Percentiles rank a stretch among this genome's conserved stretches.
Conservation (phyloP, 2,329 filamentous ascomycete species). For the Cercospora nicotianae region DNA sequence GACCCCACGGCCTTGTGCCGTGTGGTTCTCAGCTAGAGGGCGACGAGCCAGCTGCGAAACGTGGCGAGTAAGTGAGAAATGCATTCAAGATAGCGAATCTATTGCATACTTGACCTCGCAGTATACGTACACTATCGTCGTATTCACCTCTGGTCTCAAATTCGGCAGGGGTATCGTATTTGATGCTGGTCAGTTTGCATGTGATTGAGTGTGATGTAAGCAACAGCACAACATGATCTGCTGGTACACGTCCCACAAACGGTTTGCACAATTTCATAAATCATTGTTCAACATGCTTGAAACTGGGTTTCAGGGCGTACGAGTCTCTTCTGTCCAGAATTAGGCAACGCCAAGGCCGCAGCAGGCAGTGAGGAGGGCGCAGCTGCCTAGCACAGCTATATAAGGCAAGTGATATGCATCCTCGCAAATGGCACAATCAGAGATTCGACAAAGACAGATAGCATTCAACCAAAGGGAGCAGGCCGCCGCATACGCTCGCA, state of each 20-base stretch:
- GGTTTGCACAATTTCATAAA: not conserved
- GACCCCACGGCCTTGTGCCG: not conserved
- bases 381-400: not conserved
- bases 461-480: not conserved
- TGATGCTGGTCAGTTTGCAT: slow-evolving; percentile 1
- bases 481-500: not conserved
- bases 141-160: not conserved
- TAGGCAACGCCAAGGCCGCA: not conserved
- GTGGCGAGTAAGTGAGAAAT: not conserved
- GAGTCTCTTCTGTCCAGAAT: not conserved
- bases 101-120: not conserved
- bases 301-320: not conserved
- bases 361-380: not conserved
- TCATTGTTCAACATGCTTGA: not conserved
- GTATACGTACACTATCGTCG: not conserved
- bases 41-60: not conserved
- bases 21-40: not conserved
- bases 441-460: not conserved
- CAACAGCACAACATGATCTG: not conserved
- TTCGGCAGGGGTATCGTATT: not conserved
- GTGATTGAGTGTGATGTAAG: not conserved
- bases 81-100: not conserved
- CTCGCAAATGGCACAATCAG: not conserved
- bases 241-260: not conserved
- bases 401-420: not conserved